Evolutionary conservation across 1,139 yeast genomes (phyloP).

Genomic region (Debaryomyces coudertii): DNA sequence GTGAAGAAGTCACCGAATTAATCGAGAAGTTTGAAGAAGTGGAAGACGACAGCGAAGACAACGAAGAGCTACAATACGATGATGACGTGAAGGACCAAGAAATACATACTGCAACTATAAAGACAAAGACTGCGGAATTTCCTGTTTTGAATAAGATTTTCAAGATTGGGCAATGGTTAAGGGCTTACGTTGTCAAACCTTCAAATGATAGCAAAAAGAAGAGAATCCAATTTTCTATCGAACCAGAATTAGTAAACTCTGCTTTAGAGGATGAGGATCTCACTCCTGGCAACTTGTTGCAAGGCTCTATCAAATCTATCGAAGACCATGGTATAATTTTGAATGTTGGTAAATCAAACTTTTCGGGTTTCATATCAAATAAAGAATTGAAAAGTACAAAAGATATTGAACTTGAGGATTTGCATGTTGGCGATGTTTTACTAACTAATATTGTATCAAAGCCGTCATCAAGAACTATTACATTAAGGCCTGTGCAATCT

Average conservation of each 20-base stretch:
- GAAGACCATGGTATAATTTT: conserved; percentile 92
- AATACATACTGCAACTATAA: conserved; percentile 31
- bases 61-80: conserved; percentile 47
- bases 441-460: conserved; percentile 49
- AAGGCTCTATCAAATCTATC: conserved; percentile 73
- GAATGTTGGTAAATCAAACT: conserved; percentile 60
- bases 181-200: conserved; percentile 68
- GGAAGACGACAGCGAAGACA: conserved; percentile 47
- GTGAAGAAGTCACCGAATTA: conserved; percentile 59
- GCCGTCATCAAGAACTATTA: conserved; percentile 62
- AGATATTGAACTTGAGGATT: conserved; percentile 21
- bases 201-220: conserved; percentile 49
- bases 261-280: conserved; percentile 66
- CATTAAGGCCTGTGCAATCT: conserved; percentile 49
- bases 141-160: conserved; percentile 63
- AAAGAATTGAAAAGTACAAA: conserved; percentile 51
- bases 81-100: conserved; percentile 34
- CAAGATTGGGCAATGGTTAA: conserved; percentile 79
- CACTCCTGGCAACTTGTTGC: conserved; percentile 63
- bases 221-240: conserved; percentile 72
- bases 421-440: conserved; percentile 49
- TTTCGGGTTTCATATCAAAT: conserved; percentile 76
- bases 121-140: conserved; percentile 38
- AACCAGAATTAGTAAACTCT: conserved; percentile 72
- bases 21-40: conserved; percentile 54